phyloP scores from a whole-genome alignment of 2,329 filamentous ascomycete species.

The Fusarium sp. region DNA sequence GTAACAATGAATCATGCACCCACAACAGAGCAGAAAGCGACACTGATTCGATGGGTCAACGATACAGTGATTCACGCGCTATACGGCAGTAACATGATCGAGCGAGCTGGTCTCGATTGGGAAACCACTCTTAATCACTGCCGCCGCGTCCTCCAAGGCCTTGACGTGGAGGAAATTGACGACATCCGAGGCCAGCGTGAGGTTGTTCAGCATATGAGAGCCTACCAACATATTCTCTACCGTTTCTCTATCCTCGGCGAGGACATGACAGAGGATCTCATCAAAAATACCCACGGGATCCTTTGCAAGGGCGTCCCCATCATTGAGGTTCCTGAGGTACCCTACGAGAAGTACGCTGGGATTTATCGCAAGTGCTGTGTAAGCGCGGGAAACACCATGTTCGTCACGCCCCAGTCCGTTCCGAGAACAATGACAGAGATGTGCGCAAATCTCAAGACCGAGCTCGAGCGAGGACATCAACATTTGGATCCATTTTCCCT shows the following conservation, averaged over 20 bases:
- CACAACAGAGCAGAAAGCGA: constrained; percentile 4
- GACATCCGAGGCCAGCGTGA: constrained; percentile 32
- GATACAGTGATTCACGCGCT: constrained; percentile 35
- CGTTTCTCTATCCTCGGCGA: constrained; percentile 5
- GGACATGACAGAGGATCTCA: constrained; percentile 33
- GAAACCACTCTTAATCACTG: constrained; percentile 36
- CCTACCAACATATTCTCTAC: constrained; percentile 35
- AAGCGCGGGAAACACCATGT: constrained; percentile 44
- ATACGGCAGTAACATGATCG: constrained; percentile 45
- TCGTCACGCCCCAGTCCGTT: constrained; percentile 41
- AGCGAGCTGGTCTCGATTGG: constrained; percentile 30
- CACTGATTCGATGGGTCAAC: constrained; percentile 19
- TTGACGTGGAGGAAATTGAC: background rate
- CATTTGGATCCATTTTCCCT: constrained; percentile 48
- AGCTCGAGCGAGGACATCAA: too few relatives aligned
- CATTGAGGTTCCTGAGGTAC: background rate
- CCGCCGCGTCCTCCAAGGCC: constrained; percentile 11
- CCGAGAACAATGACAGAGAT: constrained; percentile 45
- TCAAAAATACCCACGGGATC: constrained; percentile 36
- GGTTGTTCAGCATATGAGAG: constrained; percentile 39
- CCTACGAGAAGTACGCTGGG: constrained; percentile 40
- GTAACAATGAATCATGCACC: background rate
- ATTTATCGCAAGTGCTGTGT: constrained; percentile 41
- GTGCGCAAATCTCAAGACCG: constrained; percentile 35
- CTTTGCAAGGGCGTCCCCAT: constrained; percentile 21